Percentiles rank a stretch among this genome's conserved stretches.
Conservation (phyloP, 2,329 filamentous ascomycete species). For the Colletotrichum sp. region DNA sequence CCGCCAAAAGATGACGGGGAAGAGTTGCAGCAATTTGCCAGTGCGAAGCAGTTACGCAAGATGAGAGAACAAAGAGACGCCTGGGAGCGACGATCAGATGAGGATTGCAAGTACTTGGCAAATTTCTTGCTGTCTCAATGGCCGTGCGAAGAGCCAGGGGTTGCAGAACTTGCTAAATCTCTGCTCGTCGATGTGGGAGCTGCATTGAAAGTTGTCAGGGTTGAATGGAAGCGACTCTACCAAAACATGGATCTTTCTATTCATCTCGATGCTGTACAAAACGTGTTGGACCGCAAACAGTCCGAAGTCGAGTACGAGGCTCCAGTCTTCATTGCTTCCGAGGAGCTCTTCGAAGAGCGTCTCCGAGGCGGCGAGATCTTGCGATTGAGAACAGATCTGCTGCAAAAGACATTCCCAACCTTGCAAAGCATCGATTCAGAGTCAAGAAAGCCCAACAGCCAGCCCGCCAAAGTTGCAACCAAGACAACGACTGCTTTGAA, state of each 20-base stretch:
- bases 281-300: slow-evolving; percentile 37
- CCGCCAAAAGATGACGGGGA: slow-evolving; percentile 31
- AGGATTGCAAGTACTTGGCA: slow-evolving; percentile 42
- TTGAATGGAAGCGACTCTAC: slow-evolving; percentile 54
- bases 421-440: neutral
- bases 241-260: slow-evolving; percentile 50
- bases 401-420: slow-evolving; percentile 13
- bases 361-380: slow-evolving; percentile 23
- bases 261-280: slow-evolving; percentile 49
- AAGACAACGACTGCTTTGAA: neutral
- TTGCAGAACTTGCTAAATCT: slow-evolving; percentile 28
- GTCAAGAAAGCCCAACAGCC: neutral
- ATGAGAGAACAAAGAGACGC: slow-evolving; percentile 31
- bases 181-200: slow-evolving; percentile 39
- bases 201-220: slow-evolving; percentile 43
- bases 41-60: slow-evolving; percentile 33
- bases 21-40: slow-evolving; percentile 26
- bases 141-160: slow-evolving; percentile 43
- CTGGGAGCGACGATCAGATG: slow-evolving; percentile 33
- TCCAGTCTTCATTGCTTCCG: slow-evolving; percentile 19
- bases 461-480: neutral
- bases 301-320: slow-evolving; percentile 24
- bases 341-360: slow-evolving; percentile 21
- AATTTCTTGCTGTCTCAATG: slow-evolving; percentile 47
- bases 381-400: slow-evolving; percentile 20